A percentile compares a stretch with the other conserved stretches of the same genome.
These are phyloP conservation scores for Nannizziopsis barbatae DNA, from an alignment of 2,329 filamentous ascomycete genomes.

Conservation along the genomic window DNA sequence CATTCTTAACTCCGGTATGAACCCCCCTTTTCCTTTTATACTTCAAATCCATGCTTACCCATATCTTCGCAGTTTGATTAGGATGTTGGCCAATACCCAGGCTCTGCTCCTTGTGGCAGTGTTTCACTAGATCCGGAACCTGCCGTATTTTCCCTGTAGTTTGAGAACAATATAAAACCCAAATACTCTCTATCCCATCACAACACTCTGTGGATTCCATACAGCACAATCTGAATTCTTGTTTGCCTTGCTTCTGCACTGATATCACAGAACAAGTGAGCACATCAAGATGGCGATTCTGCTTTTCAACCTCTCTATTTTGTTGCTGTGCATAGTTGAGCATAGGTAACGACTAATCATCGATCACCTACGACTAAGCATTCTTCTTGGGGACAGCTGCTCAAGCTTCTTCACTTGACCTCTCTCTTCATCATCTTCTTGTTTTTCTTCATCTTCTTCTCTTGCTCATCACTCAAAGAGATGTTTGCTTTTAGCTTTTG, in stretches of 20 bases:
- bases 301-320: neutral
- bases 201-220: too few relatives aligned
- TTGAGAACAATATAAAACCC: too few relatives aligned
- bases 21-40: conserved; percentile 1
- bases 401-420: neutral
- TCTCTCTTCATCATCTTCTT: neutral
- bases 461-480: neutral
- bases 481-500: too few relatives aligned
- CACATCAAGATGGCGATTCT: too few relatives aligned
- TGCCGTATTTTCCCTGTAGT: too few relatives aligned
- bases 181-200: too few relatives aligned
- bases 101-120: too few relatives aligned
- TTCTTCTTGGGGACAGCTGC: neutral
- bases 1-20: conserved; percentile 84
- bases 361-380: neutral
- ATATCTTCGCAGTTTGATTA: conserved; percentile 23
- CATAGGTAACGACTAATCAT: neutral
- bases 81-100: neutral
- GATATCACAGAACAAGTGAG: too few relatives aligned
- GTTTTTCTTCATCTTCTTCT: neutral
- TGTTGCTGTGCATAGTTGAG: neutral
- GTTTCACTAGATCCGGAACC: too few relatives aligned
- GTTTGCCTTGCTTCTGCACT: too few relatives aligned
- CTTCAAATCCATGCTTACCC: conserved; percentile 8
- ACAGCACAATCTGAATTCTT: too few relatives aligned